phyloP scores from a whole-genome alignment of 2,329 filamentous ascomycete species.

The Colletotrichum euphorbiae region DNA sequence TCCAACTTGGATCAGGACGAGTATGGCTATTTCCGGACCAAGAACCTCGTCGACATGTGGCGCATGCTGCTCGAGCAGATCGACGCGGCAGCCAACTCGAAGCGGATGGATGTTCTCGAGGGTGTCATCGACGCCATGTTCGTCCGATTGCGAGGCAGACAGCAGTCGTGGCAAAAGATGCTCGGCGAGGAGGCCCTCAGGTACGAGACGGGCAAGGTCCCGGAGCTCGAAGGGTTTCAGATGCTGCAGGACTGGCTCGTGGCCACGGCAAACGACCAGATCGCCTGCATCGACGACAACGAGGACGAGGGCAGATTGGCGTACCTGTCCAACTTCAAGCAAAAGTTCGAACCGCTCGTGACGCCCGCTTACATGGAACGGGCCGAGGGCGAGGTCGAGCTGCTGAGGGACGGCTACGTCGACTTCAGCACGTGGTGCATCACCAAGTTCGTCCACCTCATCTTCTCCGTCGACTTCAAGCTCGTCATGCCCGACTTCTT shows the following conservation, averaged over 20 bases:
- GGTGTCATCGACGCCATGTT: conserved; percentile 98
- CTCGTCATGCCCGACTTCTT: conserved; percentile 89
- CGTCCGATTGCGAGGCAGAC: conserved; percentile 82
- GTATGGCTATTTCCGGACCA: conserved; percentile 91
- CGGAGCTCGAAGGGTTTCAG: conserved; percentile 76
- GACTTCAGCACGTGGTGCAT: conserved; percentile 96
- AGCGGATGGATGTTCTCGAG: conserved; percentile 90
- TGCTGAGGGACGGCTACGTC: conserved; percentile 90
- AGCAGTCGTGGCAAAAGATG: conserved; percentile 87
- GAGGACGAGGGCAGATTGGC: conserved; percentile 79
- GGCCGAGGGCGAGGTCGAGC: conserved; percentile 77
- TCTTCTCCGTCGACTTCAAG: conserved; percentile 92
- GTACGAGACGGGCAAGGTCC: conserved; percentile 70
- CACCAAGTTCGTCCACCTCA: conserved; percentile 83
- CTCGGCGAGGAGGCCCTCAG: conserved; percentile 85
- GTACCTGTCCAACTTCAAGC: conserved; percentile 88
- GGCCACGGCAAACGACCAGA: conserved; percentile 97
- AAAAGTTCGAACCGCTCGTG: conserved; percentile 84
- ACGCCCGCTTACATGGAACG: conserved; percentile 83
- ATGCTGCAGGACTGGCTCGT: conserved; percentile 95
- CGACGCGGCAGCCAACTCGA: conserved; percentile 83
- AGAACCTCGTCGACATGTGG: conserved; percentile 94
- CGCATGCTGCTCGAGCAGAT: conserved; percentile 96
- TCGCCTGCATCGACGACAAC: conserved; percentile 95
- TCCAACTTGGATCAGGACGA: conserved; percentile 86